Base-by-base conservation (phyloP, 768 basidiomycete species). In the Symmetrospora coprosmae region DNA sequence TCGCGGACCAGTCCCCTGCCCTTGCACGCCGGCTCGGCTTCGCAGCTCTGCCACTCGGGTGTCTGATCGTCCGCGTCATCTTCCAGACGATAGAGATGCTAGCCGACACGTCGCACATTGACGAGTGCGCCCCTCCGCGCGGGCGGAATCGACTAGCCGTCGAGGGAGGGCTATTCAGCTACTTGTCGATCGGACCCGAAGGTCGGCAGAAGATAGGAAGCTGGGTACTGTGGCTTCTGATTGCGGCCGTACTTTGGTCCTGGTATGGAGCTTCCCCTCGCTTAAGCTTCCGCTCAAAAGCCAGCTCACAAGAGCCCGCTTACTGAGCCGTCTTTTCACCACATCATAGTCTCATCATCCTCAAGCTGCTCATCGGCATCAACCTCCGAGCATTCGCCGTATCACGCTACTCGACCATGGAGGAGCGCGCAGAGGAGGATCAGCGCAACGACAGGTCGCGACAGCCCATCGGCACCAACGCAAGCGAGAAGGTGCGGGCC, bases 1-100 rank as follows among this genome's bases (percentile, higher is more conserved):
- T 91, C 62, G 87, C 94, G 19, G 94, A 99, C 69, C 91, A 94
- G 70, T 91, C 91, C 1, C 91, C 91, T 5, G 78, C 91, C 4
- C 88, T 97, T 31, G 87, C 91, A 1, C 84, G 92, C 2, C 81
- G 94, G 5, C 77, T 99, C 8, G 94, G 94, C 16, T 94, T 97
- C 71, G 85, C 94, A 1, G 82, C 90, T 0, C 76, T 97, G 21
- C 94, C 94, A 0, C 78, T 97, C 2, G 88, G 89, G 0, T 87
- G 87, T 23, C 77, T 97, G 17, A 73, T 75, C 28, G 69, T 77
- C 14, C 69, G 75, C 0, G 71, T 77, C 6, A 65, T 69, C 39
- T 67, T 69, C 23, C 76, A 77, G 60, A 74, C 73, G 2, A 56
- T 75, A 34, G 72, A 73, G 13, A 76, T 76, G 72, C 62, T 70